Conservation (phyloP, 331 rosid species). For the Spiraea crenata region DNA sequence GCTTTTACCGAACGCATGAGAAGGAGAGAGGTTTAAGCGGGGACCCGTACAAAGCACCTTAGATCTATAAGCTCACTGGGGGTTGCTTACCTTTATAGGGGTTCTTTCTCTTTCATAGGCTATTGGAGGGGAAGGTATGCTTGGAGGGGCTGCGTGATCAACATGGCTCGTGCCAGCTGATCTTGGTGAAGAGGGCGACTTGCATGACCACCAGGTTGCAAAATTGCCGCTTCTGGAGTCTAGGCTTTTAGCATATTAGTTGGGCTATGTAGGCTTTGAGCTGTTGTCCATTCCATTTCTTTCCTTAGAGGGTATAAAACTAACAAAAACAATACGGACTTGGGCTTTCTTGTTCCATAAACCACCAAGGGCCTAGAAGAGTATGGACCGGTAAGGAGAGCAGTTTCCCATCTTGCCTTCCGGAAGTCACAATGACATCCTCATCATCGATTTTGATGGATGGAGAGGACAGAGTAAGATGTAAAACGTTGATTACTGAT, state of each 20-base stretch:
- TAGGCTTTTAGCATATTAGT: neutral
- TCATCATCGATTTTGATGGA: too few relatives aligned
- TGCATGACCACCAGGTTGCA: slow-evolving; percentile 28
- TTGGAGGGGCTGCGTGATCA: slow-evolving; percentile 10
- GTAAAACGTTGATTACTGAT: too few relatives aligned
- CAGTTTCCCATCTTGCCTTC: too few relatives aligned
- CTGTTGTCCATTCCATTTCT: neutral
- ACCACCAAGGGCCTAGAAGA: neutral
- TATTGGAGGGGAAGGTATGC: neutral
- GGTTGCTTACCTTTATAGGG: slow-evolving; percentile 13
- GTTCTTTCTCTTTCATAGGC: neutral
- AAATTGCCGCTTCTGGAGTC: neutral
- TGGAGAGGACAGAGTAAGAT: too few relatives aligned
- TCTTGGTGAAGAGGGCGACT: slow-evolving; percentile 31
- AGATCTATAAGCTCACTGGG: neutral
- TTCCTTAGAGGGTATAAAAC: neutral
- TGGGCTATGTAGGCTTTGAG: neutral
- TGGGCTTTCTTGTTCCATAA: neutral
- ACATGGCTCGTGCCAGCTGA: slow-evolving; percentile 21
- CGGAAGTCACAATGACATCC: too few relatives aligned
- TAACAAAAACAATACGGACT: neutral
- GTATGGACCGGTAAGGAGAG: neutral
- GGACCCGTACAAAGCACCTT: neutral
- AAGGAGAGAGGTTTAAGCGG: neutral
- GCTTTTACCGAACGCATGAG: neutral